phyloP scores from a whole-genome alignment of 2,329 filamentous ascomycete genomes.

The Colletotrichum limetticola region DNA sequence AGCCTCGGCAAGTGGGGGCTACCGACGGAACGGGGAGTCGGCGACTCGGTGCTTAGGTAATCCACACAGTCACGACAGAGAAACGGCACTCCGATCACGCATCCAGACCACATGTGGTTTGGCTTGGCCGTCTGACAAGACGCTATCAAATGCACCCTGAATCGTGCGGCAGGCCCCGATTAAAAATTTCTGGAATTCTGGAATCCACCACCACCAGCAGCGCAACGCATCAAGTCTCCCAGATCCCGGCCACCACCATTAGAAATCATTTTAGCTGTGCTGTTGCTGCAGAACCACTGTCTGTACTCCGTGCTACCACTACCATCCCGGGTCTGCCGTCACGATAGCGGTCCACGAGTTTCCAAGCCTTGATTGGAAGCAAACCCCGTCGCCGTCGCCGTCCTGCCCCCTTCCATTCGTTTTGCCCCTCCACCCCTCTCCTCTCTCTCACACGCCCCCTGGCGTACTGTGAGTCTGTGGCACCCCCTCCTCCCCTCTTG shows the following conservation, averaged over 20 bases:
- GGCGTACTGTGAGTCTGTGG: background rate
- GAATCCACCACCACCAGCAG: slow-evolving; percentile 23
- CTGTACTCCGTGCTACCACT: background rate
- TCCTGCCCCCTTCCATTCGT: background rate
- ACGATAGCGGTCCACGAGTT: slow-evolving; percentile 16
- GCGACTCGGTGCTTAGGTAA: slow-evolving; percentile 26
- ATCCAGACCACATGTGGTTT: background rate
- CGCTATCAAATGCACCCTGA: slow-evolving; percentile 14
- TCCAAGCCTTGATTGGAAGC: slow-evolving; percentile 23
- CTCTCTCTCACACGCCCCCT: slow-evolving; percentile 1
- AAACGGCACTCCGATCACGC: slow-evolving; percentile 15
- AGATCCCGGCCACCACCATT: slow-evolving; percentile 28
- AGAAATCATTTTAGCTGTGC: slow-evolving; percentile 18
- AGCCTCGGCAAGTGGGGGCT: slow-evolving; percentile 32
- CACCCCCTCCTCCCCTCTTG: background rate
- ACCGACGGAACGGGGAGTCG: background rate
- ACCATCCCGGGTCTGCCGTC: slow-evolving; percentile 4
- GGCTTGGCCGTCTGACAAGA: background rate
- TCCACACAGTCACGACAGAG: background rate
- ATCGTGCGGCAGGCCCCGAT: slow-evolving; percentile 17
- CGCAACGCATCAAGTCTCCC: background rate
- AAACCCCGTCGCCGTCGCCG: slow-evolving; percentile 18
- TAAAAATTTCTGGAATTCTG: slow-evolving; percentile 28
- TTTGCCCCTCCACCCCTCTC: slow-evolving; percentile 27
- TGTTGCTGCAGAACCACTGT: background rate